A percentile compares a stretch with the other conserved stretches of the same genome.
Conservation (phyloP, 352 stramenopile genomes). For the Phytophthora litchii region DNA sequence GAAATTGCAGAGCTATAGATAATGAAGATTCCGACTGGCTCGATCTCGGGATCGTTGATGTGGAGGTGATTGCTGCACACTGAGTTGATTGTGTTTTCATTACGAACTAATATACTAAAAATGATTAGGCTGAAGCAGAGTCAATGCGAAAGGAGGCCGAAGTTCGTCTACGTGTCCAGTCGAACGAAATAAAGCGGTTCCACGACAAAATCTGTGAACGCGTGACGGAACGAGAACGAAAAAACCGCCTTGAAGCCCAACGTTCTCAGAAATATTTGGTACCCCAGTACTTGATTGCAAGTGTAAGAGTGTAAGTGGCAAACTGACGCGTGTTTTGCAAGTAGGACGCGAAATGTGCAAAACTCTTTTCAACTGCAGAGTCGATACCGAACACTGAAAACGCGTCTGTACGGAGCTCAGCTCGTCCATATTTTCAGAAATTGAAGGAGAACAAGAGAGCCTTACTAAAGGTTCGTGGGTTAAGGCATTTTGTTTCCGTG, state of each 20-base stretch:
- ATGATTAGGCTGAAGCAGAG: constrained; percentile 40
- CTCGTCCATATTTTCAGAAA: constrained; percentile 17
- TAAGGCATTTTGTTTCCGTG: not conserved
- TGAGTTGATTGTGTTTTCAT: not conserved
- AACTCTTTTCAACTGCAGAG: constrained; percentile 35
- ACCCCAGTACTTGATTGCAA: not conserved
- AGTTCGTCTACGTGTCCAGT: constrained; percentile 39
- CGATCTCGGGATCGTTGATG: constrained; percentile 17
- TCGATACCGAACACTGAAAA: constrained; percentile 2
- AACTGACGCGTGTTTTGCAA: not conserved
- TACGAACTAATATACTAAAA: not conserved
- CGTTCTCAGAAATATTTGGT: constrained; percentile 33
- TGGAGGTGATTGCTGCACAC: constrained; percentile 14
- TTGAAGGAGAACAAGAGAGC: constrained; percentile 23
- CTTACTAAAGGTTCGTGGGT: constrained; percentile 24
- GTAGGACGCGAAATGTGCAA: constrained; percentile 48
- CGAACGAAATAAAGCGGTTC: constrained; percentile 58
- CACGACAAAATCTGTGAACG: constrained; percentile 65
- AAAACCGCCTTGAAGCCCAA: constrained; percentile 40
- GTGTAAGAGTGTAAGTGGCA: not conserved
- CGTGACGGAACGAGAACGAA: constrained; percentile 50
- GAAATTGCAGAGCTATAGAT: not conserved
- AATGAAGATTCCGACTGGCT: constrained; percentile 20
- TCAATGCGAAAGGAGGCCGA: constrained; percentile 40
- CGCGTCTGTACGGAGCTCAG: constrained; percentile 6